Base-by-base conservation (phyloP, 345 rosid genomes). In the Turnera subulata region DNA sequence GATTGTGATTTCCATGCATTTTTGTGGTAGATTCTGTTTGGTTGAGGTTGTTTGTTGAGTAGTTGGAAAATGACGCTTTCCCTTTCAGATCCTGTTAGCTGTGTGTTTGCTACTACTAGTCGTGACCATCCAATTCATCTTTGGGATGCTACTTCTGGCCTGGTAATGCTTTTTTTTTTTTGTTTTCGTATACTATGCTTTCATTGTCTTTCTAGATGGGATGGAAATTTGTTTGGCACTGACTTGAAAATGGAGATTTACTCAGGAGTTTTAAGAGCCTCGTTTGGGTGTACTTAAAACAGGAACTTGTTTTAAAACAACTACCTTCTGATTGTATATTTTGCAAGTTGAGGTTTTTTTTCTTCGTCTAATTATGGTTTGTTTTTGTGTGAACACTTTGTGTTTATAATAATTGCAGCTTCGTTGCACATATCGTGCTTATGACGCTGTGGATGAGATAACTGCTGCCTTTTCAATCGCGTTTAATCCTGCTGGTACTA, bases 71-170 rank as follows among this genome's bases (percentile, higher is more conserved):
- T 59, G n/a, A n/a, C 53, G 61, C 20, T 57, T 29, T 65, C 51
- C 52, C 42, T 56, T 78, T 65, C 80, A 93, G 99, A 93, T 35
- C 91, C 92, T 1, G 79, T 76, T 50, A 82, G 84, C 44, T 93
- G 95, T 61, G 97, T 93, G 23, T 89, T 93, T 47, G 99, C 97
- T 51, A 85, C 79, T 50, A 73, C 87, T 1, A 82, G 86, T 32
- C 92, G 92, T 49, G 99, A 93, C 81, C 99, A 89, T 76, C 99
- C 99, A 1, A 93, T 93, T 63, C 99, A 93, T 85, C 85, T 93
- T 50, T 89, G 94, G 97, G 99, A 93, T 76, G 91, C 96, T 58
- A 63, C 84, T 63, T 79, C 96, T 66, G 97, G 96, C 77, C 71
- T 75, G 97, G 99, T 93, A 76, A 55, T 75, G 59, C 52, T 66